Evolutionary conservation across 371 early-diverging fungal genomes (phyloP), one percentile per base, ranked within the genome.

Genomic region (Globomyces sp.): DNA sequence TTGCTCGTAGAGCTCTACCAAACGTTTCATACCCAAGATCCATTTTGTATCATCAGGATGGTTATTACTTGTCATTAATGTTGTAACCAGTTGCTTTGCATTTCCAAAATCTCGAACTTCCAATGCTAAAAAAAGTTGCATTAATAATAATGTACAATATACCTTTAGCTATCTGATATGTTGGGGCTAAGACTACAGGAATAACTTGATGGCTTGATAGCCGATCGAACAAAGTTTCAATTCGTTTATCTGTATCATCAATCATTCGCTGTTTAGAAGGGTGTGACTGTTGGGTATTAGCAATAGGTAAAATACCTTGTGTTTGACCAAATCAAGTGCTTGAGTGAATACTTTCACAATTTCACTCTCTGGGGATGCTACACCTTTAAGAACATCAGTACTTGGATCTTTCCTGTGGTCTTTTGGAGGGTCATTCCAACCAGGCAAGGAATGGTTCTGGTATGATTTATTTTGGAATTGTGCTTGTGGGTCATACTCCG

Each of bases 1-100:
- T 55, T 55, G 55, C 55, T 39, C 55, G 13, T 55, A 63, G 24
- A 78, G 40, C 55, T 79, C 79, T 11, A 76, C 66, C n/a, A 79
- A 68, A 37, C 79, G 65, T 68, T 79, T 79, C 6, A 69, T 60
- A 0, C 75, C 79, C 43, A 79, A 44, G 47, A 79, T 67, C 79
- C 79, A 79, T 39, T 68, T 71, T 5, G 71, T 67, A 53, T 76
- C 76, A 47, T 74, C 64, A 13, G 71, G 68, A 47, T 76, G 70
- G n/a, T 65, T 70, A 5, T 72, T 66, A 13, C 58, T 49, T 6
- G 74, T 68, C 69, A 79, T 70, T 34, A 79, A 65, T 24, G 66
- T 59, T 13, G 68, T 63, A 24, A 59, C 63, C 37, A 68, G 58
- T 9, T 65, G 44, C 11, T 61, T 64, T 0, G 72, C 73, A 36